phyloP scores from a whole-genome alignment of 768 basidiomycete genomes.

The Amanita exitialis region DNA sequence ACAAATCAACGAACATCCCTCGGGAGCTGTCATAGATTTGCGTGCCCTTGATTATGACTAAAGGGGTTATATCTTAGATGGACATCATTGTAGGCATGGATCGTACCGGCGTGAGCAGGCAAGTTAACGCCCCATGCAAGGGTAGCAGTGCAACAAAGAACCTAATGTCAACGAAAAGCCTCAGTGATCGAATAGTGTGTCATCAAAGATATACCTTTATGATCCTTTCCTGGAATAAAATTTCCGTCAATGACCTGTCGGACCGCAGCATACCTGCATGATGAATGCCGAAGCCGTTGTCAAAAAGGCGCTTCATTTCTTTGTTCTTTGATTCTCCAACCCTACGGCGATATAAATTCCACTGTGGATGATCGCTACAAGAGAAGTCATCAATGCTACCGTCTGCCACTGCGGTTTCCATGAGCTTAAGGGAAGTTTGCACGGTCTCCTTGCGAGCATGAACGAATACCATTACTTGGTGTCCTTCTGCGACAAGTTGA shows the following conservation, averaged over 20 bases:
- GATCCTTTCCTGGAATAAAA: slow-evolving; percentile 80
- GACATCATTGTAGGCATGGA: slow-evolving; percentile 2
- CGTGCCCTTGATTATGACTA: slow-evolving; percentile 95
- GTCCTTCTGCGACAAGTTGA: slow-evolving; percentile 79
- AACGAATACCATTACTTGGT: slow-evolving; percentile 99
- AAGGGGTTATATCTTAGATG: background rate
- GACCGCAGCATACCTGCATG: slow-evolving; percentile 96
- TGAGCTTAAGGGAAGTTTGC: slow-evolving; percentile 74
- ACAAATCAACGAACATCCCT: slow-evolving; percentile 86
- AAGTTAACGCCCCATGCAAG: slow-evolving; percentile 99
- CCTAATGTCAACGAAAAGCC: slow-evolving; percentile 36
- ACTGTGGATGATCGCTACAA: slow-evolving; percentile 74
- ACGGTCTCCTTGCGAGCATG: slow-evolving; percentile 98
- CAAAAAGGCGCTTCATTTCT: slow-evolving; percentile 94
- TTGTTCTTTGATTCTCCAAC: slow-evolving; percentile 82
- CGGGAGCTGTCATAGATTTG: slow-evolving; percentile 89
- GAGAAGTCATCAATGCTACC: slow-evolving; percentile 71
- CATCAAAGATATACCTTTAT: slow-evolving; percentile 62
- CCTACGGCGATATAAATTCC: slow-evolving; percentile 61
- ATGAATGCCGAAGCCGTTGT: slow-evolving; percentile 91
- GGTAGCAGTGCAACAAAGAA: slow-evolving; percentile 95
- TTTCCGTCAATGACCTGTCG: slow-evolving; percentile 92
- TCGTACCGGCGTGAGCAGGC: slow-evolving; percentile 87
- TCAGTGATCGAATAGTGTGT: background rate
- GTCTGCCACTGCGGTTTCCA: slow-evolving; percentile 66